phyloP scores from a whole-genome alignment of 2,329 filamentous ascomycete genomes.

The Exophiala mesophila region DNA sequence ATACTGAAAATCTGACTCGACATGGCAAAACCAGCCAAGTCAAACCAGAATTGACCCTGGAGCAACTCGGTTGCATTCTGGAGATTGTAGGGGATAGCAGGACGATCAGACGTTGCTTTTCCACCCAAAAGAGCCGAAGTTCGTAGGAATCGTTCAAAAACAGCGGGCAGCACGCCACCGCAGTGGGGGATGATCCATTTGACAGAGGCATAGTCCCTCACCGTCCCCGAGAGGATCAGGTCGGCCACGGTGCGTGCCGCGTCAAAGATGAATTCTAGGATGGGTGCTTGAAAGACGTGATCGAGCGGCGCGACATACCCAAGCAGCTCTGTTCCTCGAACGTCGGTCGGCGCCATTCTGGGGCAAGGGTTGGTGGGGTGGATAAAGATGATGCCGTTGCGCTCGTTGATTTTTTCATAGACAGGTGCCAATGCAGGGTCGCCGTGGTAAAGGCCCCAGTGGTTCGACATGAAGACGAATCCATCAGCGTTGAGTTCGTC shows the following conservation, averaged over 20 bases:
- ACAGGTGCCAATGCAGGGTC: constrained; percentile 40
- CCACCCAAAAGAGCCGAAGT: constrained; percentile 7
- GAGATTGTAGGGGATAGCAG: constrained; percentile 1
- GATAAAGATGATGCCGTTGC: constrained; percentile 47
- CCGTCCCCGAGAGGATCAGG: constrained; percentile 44
- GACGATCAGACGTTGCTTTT: constrained; percentile 2
- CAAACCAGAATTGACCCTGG: constrained; percentile 19
- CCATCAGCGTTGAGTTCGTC: constrained; percentile 43
- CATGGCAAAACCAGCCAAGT: constrained; percentile 18
- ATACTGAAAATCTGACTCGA: constrained; percentile 13
- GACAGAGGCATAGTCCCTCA: constrained; percentile 42
- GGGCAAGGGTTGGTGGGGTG: constrained; percentile 42
- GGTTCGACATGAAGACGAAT: constrained; percentile 48
- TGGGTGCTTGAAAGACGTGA: constrained; percentile 2
- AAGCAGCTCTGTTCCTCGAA: neutral
- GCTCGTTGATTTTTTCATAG: constrained; percentile 43
- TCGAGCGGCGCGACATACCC: constrained; percentile 7
- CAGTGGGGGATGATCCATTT: constrained; percentile 47
- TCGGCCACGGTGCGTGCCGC: constrained; percentile 45
- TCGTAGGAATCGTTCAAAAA: constrained; percentile 12
- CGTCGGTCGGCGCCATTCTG: constrained; percentile 1
- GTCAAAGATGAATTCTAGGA: constrained; percentile 49
- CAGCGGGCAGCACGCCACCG: constrained; percentile 40
- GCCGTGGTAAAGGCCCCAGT: constrained; percentile 49
- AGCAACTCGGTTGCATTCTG: constrained; percentile 6